Percentiles rank a stretch among this genome's conserved stretches.
Conservation (phyloP, 768 basidiomycete genomes). For the Lactarius hatsudake region DNA sequence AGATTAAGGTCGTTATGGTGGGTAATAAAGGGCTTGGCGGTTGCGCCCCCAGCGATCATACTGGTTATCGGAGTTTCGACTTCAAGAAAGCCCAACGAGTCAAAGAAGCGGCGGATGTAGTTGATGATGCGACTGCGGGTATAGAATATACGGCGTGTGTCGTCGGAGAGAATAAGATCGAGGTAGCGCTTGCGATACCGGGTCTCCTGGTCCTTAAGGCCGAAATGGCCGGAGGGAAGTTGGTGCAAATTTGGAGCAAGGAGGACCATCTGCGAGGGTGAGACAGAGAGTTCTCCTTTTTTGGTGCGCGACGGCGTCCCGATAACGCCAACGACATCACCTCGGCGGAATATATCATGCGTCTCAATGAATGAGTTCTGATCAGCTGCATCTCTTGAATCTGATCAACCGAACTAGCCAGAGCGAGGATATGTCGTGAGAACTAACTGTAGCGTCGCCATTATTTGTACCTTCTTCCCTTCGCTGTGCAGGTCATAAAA, state of each 20-base stretch:
- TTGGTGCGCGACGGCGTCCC: conserved; percentile 90
- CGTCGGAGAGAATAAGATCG: conserved; percentile 92
- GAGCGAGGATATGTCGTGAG: background rate
- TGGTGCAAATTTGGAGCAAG: conserved; percentile 97
- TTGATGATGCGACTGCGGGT: conserved; percentile 87
- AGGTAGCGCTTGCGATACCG: conserved; percentile 98
- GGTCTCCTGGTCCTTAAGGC: conserved; percentile 95
- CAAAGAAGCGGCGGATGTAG: conserved; percentile 89
- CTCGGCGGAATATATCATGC: conserved; percentile 88
- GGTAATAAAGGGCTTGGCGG: conserved; percentile 97
- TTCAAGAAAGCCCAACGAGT: conserved; percentile 92
- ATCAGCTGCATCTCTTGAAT: conserved; percentile 57
- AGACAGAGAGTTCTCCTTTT: conserved; percentile 92
- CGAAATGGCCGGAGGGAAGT: conserved; percentile 88
- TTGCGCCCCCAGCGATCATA: conserved; percentile 94
- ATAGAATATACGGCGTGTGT: conserved; percentile 86
- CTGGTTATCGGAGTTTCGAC: conserved; percentile 99
- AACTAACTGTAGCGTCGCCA: conserved; percentile 82
- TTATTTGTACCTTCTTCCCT: conserved; percentile 90
- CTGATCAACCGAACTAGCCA: background rate
- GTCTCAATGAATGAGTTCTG: conserved; percentile 61
- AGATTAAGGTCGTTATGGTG: conserved; percentile 98
- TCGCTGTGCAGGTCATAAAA: conserved; percentile 96
- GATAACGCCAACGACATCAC: conserved; percentile 92
- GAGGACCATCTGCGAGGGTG: conserved; percentile 75